These are phyloP conservation scores for Grifola frondosa DNA, from an alignment of 1,284 basidiomycete genomes.

Conservation along the genomic window DNA sequence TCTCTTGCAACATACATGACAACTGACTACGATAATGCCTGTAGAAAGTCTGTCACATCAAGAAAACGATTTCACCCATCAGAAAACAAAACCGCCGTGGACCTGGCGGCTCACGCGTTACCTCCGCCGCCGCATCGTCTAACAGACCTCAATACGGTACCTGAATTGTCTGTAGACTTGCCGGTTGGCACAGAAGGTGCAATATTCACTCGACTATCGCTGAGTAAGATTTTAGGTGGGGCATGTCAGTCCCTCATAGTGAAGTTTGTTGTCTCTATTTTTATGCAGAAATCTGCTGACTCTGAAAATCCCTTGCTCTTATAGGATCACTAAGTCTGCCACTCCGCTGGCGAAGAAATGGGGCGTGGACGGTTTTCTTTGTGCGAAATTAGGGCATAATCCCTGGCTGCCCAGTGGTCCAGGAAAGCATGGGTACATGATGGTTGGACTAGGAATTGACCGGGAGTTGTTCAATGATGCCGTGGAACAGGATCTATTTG, in stretches of 20 bases:
- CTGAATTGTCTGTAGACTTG: slow-evolving; percentile 13
- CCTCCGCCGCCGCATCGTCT: slow-evolving; percentile 12
- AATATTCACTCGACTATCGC: slow-evolving; percentile 18
- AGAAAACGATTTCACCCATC: slow-evolving; percentile 5
- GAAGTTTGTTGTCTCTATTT: no score
- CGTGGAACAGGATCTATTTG: slow-evolving; percentile 20
- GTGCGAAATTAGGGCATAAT: slow-evolving; percentile 26
- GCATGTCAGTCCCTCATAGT: slow-evolving; percentile 20
- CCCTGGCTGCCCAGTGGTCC: slow-evolving; percentile 22
- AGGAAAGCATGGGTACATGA: slow-evolving; percentile 24
- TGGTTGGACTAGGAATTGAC: slow-evolving; percentile 24
- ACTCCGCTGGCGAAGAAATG: slow-evolving; percentile 15
- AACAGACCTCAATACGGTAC: slow-evolving; percentile 8
- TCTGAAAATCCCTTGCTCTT: not conserved
- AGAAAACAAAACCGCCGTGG: not conserved
- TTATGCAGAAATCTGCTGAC: not conserved
- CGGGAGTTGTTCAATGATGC: slow-evolving; percentile 17
- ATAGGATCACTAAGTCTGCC: slow-evolving; percentile 16
- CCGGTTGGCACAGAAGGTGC: slow-evolving; percentile 6
- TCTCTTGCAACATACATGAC: no score
- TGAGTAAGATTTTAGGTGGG: slow-evolving; percentile 21
- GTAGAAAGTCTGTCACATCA: not conserved
- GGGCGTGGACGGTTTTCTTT: slow-evolving; percentile 18
- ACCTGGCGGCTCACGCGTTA: slow-evolving; percentile 14
- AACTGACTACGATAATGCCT: no score